A percentile compares a stretch with the other conserved stretches of the same genome.
phyloP scores from a whole-genome alignment of 441 rosid species.

The Arabidopsis hybrid region DNA sequence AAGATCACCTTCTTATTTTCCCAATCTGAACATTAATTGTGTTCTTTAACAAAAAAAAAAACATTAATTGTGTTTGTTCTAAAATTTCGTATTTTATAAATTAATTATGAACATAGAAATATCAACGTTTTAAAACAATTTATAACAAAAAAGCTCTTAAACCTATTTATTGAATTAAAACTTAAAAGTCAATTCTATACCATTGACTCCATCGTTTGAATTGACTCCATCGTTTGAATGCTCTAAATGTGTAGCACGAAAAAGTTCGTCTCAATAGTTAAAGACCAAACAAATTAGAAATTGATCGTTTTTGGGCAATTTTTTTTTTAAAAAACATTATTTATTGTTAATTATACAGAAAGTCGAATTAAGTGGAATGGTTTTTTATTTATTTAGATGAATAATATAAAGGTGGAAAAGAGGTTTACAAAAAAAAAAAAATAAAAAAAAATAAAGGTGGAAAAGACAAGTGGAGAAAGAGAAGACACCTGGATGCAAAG shows the following conservation, averaged over 20 bases:
- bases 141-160: background rate
- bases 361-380: background rate
- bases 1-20: background rate
- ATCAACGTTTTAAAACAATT: background rate
- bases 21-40: too few species aligned
- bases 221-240: background rate
- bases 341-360: too few species aligned
- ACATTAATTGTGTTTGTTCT: background rate
- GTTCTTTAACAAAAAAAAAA: too few species aligned
- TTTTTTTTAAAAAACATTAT: too few species aligned
- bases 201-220: background rate
- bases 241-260: background rate
- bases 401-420: constrained; percentile 18
- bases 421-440: too few species aligned
- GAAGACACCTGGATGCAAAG: constrained; percentile 38
- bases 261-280: background rate
- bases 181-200: background rate
- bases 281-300: background rate
- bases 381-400: background rate
- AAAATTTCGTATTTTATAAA: background rate
- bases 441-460: background rate
- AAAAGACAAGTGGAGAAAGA: constrained; percentile 40
- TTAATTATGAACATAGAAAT: background rate
- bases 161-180: background rate
- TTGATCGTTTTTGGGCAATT: background rate